These are phyloP conservation scores for Sarocladium brachiariae DNA, from an alignment of 2,329 filamentous ascomycete genomes.

Conservation along the genomic window DNA sequence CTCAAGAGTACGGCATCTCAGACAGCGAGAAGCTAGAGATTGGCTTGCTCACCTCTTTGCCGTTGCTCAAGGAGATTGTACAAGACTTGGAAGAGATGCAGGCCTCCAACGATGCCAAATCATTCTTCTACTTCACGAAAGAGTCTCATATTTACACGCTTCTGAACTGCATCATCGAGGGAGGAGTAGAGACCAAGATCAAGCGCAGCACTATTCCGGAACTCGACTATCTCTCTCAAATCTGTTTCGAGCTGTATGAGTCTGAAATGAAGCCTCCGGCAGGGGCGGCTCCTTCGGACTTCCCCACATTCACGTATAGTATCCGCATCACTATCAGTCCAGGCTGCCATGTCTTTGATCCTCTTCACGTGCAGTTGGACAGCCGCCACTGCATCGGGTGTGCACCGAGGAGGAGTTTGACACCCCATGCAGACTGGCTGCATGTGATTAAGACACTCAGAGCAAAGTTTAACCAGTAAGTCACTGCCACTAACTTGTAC, in stretches of 20 bases:
- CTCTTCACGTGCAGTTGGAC: constrained; percentile 91
- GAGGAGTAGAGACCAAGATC: constrained; percentile 95
- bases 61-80: constrained; percentile 92
- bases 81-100: constrained; percentile 96
- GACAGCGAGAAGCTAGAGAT: constrained; percentile 98
- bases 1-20: constrained; percentile 95
- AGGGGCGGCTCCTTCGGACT: constrained; percentile 37
- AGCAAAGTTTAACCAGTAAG: constrained; percentile 90
- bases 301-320: constrained; percentile 80
- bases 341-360: constrained; percentile 93
- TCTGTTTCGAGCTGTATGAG: constrained; percentile 97
- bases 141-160: constrained; percentile 98
- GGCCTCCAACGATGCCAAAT: constrained; percentile 87
- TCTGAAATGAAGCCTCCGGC: constrained; percentile 63
- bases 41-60: constrained; percentile 85
- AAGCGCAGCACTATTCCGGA: constrained; percentile 91
- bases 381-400: constrained; percentile 95
- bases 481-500: constrained; percentile 15
- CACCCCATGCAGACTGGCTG: constrained; percentile 90
- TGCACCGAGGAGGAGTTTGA: constrained; percentile 82
- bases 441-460: constrained; percentile 92
- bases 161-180: constrained; percentile 94
- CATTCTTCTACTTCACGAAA: constrained; percentile 98
- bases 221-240: constrained; percentile 94
- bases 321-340: constrained; percentile 95